Base-by-base conservation (phyloP, 225 moss, liverwort and hornwort species). In the Pleurozium schreberi region DNA sequence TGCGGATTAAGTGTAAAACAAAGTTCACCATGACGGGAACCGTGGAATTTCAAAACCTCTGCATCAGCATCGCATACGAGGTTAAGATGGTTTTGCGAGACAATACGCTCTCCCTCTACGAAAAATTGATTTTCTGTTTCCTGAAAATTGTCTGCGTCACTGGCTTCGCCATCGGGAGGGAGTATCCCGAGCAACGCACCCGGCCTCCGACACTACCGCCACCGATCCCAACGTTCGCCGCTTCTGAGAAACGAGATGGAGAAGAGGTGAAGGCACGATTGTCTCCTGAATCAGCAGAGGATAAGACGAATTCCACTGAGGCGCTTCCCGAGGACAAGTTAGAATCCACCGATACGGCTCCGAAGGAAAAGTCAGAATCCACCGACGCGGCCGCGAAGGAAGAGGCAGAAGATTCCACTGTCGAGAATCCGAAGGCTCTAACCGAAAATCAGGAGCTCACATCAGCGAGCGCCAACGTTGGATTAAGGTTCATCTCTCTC, bases 101-200 rank as follows among this genome's bases (percentile, higher is more conserved):
- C 88, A 92, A 43, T 62, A 93, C 90, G 61, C 84, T 94, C 59
- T 92, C 94, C 61, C 13, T 94, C 11, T 92, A 38, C 78, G 90
- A 92, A 76, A 94, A 94, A 85, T 77, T 93, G 50, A 40, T 93
- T 47, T 94, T 91, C 88, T 92, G 93, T 88, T 73, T 93, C 45
- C 67, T 94, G 73, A 94, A 94, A 76, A 94, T 94, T 59, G 64
- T 94, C 19, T 91, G 93, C 76, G 94, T 94, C 49, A 92, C 89
- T 80, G 94, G 94, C 53, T 94, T 94, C 68, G 90, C 91, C 34
- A n/a, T 94, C 6, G 93, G 94, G 61, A 91, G 94, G 82, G 91
- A 90, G 88, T 43, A 45, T 83, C 94, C 94, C 22, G 94, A 94
- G 90, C 78, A 92, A 68, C 92, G 94, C 45, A 92, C 86, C 18